These are phyloP conservation scores for Narthecium ossifragum DNA, from an alignment of 106 monocot species.

Conservation along the genomic window DNA sequence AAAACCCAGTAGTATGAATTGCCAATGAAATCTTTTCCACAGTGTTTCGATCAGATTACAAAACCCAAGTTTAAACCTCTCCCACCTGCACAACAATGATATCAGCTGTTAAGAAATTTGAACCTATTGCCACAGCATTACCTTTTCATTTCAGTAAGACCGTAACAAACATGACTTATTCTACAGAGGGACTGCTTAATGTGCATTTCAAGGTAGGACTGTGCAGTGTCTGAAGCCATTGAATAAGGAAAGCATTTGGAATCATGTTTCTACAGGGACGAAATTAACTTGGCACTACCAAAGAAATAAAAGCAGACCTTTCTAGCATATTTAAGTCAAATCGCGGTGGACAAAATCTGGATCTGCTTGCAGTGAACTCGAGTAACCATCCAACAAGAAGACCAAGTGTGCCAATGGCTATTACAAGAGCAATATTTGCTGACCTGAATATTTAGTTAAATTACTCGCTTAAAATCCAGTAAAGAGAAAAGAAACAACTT, in stretches of 20 bases:
- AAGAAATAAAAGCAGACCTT: conserved; percentile 25
- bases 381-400: conserved; percentile 83
- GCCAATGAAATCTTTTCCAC: conserved; percentile 61
- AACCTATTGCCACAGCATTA: no score
- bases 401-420: conserved; percentile 70
- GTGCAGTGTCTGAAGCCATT: background rate
- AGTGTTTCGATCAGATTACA: conserved; percentile 32
- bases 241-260: background rate
- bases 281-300: background rate
- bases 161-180: no score
- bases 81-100: conserved; percentile 38
- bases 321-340: conserved; percentile 29
- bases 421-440: conserved; percentile 61
- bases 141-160: no score
- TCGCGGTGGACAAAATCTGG: conserved; percentile 12
- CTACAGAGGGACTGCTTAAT: no score
- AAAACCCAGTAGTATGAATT: conserved; percentile 62
- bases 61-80: conserved; percentile 45
- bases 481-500: background rate
- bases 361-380: conserved; percentile 55
- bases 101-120: background rate
- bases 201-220: no score
- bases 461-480: background rate
- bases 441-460: conserved; percentile 44
- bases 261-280: background rate